Conservation (phyloP, 345 rosid genomes). For the Turritis glabra region DNA sequence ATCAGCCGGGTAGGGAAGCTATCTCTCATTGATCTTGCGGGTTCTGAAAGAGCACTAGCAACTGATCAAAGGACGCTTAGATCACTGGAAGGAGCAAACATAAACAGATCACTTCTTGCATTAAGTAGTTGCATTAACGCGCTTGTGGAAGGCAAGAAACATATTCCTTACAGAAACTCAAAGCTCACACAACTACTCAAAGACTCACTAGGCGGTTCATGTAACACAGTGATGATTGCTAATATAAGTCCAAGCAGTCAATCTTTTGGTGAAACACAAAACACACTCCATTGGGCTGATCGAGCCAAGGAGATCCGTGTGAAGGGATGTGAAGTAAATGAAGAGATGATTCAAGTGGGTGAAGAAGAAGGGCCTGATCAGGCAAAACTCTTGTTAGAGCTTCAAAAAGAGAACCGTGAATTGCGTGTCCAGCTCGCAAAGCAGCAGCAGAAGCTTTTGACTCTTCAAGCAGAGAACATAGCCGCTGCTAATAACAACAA, state of each 20-base stretch:
- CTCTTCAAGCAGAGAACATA: constrained; percentile 69
- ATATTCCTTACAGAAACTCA: constrained; percentile 87
- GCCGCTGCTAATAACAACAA: constrained; percentile 50
- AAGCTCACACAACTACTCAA: constrained; percentile 96
- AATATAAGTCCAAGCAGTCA: constrained; percentile 90
- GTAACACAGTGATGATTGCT: constrained; percentile 96
- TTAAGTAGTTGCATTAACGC: constrained; percentile 94
- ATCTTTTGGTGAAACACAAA: constrained; percentile 90
- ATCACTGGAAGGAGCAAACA: constrained; percentile 94
- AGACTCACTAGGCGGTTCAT: constrained; percentile 87
- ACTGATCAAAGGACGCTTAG: constrained; percentile 90
- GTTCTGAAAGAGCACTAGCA: constrained; percentile 97
- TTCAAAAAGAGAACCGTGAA: constrained; percentile 87
- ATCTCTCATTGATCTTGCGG: constrained; percentile 94
- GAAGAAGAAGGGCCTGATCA: constrained; percentile 58
- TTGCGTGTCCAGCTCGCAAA: constrained; percentile 69
- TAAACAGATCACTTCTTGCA: constrained; percentile 90
- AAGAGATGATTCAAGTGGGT: constrained; percentile 50
- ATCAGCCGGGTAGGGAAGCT: constrained; percentile 73
- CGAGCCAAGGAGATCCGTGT: constrained; percentile 86
- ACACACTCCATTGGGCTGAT: constrained; percentile 97
- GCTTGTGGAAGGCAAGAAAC: constrained; percentile 95
- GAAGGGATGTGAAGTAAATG: constrained; percentile 59
- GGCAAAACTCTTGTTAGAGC: constrained; percentile 72
- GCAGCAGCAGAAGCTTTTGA: constrained; percentile 70